phyloP scores from a whole-genome alignment of 768 basidiomycete genomes.

The Tephrocybe sp. region DNA sequence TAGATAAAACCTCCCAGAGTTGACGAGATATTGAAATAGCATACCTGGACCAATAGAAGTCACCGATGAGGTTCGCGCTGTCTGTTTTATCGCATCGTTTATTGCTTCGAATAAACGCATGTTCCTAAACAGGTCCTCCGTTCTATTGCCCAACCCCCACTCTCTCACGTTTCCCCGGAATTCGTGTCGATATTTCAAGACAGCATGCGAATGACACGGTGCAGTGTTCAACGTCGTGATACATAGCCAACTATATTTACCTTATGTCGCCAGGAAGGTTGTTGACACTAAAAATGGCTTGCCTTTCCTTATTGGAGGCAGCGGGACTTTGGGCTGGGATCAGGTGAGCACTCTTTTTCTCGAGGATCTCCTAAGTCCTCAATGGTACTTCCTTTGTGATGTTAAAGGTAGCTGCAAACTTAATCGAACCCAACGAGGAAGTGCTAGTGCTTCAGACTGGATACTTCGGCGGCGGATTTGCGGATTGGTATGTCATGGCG shows the following conservation, averaged over 20 bases:
- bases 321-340: slow-evolving; percentile 91
- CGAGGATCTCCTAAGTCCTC: background rate
- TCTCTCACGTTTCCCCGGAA: slow-evolving; percentile 81
- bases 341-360: slow-evolving; percentile 38
- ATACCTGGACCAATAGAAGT: slow-evolving; percentile 55
- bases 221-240: slow-evolving; percentile 5
- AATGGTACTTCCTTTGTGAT: background rate
- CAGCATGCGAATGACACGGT: slow-evolving; percentile 72
- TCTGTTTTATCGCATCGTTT: background rate
- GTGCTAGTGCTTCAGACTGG: slow-evolving; percentile 82
- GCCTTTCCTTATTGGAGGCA: slow-evolving; percentile 83
- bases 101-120: background rate
- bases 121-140: slow-evolving; percentile 52
- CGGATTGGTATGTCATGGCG: slow-evolving; percentile 57
- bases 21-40: slow-evolving; percentile 15
- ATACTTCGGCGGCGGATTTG: slow-evolving; percentile 87
- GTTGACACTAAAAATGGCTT: slow-evolving; percentile 66
- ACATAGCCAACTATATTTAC: background rate
- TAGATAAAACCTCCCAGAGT: background rate
- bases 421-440: slow-evolving; percentile 69
- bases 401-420: slow-evolving; percentile 71
- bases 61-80: slow-evolving; percentile 24
- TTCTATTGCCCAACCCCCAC: slow-evolving; percentile 78
- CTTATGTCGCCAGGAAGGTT: slow-evolving; percentile 44
- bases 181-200: slow-evolving; percentile 81